Conservation (phyloP, 305 asterid species). For the Striga hermonthica region DNA sequence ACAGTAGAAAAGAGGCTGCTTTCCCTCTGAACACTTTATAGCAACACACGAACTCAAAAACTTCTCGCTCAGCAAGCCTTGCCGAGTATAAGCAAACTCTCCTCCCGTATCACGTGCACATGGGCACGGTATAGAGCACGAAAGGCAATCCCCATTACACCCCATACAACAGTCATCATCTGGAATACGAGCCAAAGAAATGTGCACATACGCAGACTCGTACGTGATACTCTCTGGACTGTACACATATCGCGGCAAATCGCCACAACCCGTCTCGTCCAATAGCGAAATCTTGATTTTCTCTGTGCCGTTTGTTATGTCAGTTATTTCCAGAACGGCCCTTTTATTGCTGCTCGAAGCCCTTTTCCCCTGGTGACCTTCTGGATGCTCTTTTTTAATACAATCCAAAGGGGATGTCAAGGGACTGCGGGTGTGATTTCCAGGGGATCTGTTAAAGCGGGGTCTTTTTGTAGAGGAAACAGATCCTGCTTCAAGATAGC, state of each 20-base stretch:
- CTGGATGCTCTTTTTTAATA: constrained; percentile 5
- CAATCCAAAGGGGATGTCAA: neutral
- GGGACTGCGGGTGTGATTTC: constrained; percentile 1
- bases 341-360: constrained; percentile 19
- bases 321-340: constrained; percentile 32
- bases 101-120: constrained; percentile 76
- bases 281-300: constrained; percentile 51
- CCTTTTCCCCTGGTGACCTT: constrained; percentile 17
- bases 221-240: constrained; percentile 41
- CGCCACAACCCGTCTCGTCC: constrained; percentile 48
- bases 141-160: constrained; percentile 59
- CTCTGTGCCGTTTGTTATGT: constrained; percentile 67
- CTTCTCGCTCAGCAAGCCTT: constrained; percentile 54
- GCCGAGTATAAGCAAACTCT: constrained; percentile 63
- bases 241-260: constrained; percentile 43
- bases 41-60: constrained; percentile 46
- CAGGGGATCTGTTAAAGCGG: neutral
- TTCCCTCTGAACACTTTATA: constrained; percentile 39
- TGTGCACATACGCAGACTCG: constrained; percentile 49
- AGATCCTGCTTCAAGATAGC: constrained; percentile 29
- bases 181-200: constrained; percentile 58
- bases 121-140: constrained; percentile 55
- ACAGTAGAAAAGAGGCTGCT: constrained; percentile 41
- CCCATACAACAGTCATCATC: constrained; percentile 63
- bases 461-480: neutral